Conservation (phyloP, 305 asterid species). For the Ruellia speciosa region DNA sequence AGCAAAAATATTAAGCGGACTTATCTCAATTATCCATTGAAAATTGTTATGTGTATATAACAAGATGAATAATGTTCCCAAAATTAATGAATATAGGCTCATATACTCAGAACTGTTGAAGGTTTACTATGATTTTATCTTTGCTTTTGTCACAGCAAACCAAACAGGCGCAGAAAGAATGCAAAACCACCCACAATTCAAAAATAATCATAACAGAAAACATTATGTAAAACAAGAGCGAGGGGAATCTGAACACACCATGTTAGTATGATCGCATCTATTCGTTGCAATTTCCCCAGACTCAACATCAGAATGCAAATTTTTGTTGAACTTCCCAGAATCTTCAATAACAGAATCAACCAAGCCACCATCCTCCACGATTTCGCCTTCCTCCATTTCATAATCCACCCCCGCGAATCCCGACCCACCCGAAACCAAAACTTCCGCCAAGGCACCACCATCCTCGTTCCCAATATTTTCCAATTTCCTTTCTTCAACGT, state of each 20-base stretch:
- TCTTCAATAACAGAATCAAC: constrained; percentile 25
- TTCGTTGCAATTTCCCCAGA: constrained; percentile 35
- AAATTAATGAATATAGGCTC: not conserved
- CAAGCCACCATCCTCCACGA: constrained; percentile 51
- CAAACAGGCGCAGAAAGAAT: constrained; percentile 15
- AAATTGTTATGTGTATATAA: not conserved
- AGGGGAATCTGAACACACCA: constrained; percentile 65
- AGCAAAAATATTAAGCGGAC: not conserved
- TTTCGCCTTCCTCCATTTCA: constrained; percentile 98
- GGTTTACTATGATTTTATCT: not conserved
- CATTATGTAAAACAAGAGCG: constrained; percentile 12
- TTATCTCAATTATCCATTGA: not conserved
- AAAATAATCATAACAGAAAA: constrained; percentile 14
- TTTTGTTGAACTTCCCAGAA: constrained; percentile 27
- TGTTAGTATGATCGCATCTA: constrained; percentile 30
- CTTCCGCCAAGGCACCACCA: constrained; percentile 26
- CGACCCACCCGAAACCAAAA: constrained; percentile 24
- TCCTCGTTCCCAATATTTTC: constrained; percentile 27
- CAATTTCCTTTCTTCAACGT: constrained; percentile 25
- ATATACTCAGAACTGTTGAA: not conserved
- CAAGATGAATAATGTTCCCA: not conserved
- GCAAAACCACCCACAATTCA: constrained; percentile 3
- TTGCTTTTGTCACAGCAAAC: not conserved
- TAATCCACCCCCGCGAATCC: constrained; percentile 48
- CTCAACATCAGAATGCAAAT: constrained; percentile 37